A percentile compares a stretch with the other conserved stretches of the same genome.
Conservation (phyloP, 106 monocot species). For the Apostasia shenzhenica region DNA sequence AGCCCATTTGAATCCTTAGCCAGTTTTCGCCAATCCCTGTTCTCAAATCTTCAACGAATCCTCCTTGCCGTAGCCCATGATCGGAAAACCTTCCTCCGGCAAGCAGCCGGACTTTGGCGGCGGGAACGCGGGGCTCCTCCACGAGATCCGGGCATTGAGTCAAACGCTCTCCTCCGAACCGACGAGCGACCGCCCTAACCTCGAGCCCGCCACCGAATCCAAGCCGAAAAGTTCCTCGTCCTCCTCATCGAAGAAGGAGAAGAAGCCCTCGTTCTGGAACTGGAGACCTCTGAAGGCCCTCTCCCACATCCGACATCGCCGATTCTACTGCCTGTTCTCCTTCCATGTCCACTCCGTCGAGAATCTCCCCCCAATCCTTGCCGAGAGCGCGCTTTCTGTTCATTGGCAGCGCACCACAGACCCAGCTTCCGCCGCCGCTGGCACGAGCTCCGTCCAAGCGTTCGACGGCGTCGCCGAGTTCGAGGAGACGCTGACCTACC, state of each 20-base stretch:
- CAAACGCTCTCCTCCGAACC: slow-evolving; percentile 59
- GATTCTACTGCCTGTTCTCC: slow-evolving; percentile 69
- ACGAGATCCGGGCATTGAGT: slow-evolving; percentile 67
- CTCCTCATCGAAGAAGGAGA: slow-evolving; percentile 4
- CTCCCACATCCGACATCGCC: slow-evolving; percentile 57
- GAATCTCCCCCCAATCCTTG: slow-evolving; percentile 37
- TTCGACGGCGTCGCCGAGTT: slow-evolving; percentile 47
- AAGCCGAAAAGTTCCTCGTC: slow-evolving; percentile 3
- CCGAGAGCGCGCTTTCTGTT: slow-evolving; percentile 29
- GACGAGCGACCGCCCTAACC: slow-evolving; percentile 10
- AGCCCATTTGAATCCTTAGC: not conserved
- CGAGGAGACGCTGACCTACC: slow-evolving; percentile 52
- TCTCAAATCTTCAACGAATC: not conserved
- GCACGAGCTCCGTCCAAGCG: slow-evolving; percentile 38
- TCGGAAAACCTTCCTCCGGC: not conserved
- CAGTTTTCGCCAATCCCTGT: not conserved
- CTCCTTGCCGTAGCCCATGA: not conserved
- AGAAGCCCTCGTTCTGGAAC: slow-evolving; percentile 28
- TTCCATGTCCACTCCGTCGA: slow-evolving; percentile 70
- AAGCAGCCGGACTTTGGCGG: not conserved
- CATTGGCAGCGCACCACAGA: slow-evolving; percentile 52
- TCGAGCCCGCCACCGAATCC: slow-evolving; percentile 19
- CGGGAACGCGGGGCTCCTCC: slow-evolving; percentile 27
- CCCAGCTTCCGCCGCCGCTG: slow-evolving; percentile 14
- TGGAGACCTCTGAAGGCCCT: slow-evolving; percentile 66